Evolutionary conservation across 2,329 filamentous ascomycete species (phyloP), one percentile per base, ranked within the genome.

Genomic region (Verruconis gallopava): DNA sequence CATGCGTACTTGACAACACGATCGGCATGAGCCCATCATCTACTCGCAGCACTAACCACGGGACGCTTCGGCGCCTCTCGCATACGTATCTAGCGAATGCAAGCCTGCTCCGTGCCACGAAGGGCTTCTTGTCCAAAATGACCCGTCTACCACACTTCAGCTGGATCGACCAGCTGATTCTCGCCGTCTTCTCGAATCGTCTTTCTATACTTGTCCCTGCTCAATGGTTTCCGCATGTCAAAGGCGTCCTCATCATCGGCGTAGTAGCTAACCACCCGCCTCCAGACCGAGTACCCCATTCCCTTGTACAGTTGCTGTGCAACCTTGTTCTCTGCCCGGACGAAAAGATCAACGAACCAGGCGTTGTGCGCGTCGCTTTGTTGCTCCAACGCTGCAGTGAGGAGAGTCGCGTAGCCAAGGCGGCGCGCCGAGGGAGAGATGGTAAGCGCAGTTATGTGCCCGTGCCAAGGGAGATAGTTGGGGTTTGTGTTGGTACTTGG

Each of bases 391-490:
- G 84, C 78, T 53, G 82, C 73, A 0, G 82, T 86, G 28, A 98
- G 71, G 36, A 81, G 79, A 46, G 81, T 85, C 39, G 89, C 91
- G 52, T 95, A 82, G 13, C 91, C 89, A 13, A 91, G 72, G 34
- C 91, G 76, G 20, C 91, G 79, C 38, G 85, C 85, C 44, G 81
- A 77, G 0, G 91, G 91, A 1, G 89, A 81, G 15, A 98, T 85
- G 0, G 91, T 96, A 40, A 98, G 71, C 25, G 89, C 91, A 3
- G 91, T 98, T 57, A 98, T 93, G 63, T 98, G 91, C 15, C 86
- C 89, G 65, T 98, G 91, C 85, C 86, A 96, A n/a, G 89, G 89
- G n/a, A 94, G 80, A 65, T 93, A 93, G 65, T 95, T 67, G 3
- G 64, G 59, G 47, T 63, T 60, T 11, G 63, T 57, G 49, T 60